A percentile compares a stretch with the other conserved stretches of the same genome.
Conservation (phyloP, 1,284 basidiomycete species). For the Heterobasidion occidentale region DNA sequence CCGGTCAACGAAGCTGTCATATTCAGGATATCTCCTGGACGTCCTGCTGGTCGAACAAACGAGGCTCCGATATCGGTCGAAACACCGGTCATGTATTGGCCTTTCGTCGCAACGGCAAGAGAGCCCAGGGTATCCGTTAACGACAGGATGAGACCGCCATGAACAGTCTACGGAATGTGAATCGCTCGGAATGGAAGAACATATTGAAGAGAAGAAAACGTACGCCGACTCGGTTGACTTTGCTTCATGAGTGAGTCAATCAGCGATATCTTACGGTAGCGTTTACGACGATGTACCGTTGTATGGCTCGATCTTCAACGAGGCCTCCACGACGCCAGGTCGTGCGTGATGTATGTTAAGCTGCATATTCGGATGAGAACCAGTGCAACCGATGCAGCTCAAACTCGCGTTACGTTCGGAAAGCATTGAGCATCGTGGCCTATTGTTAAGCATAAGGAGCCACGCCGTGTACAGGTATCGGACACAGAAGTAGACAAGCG, state of each 20-base stretch:
- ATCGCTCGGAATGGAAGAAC: background rate
- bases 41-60: conserved; percentile 69
- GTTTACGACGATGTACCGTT: conserved; percentile 41
- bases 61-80: conserved; percentile 84
- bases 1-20: conserved; percentile 55
- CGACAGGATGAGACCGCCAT: conserved; percentile 81
- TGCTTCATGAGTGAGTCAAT: conserved; percentile 2
- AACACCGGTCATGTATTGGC: conserved; percentile 82
- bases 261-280: background rate
- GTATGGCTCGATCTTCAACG: conserved; percentile 63
- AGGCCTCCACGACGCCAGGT: conserved; percentile 59
- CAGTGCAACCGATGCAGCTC: background rate
- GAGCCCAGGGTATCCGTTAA: conserved; percentile 84
- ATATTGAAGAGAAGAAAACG: conserved; percentile 12
- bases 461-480: too few relatives aligned
- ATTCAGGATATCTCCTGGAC: conserved; percentile 53
- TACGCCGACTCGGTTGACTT: conserved; percentile 72
- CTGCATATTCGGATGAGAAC: conserved; percentile 24
- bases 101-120: conserved; percentile 74
- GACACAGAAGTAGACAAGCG: background rate
- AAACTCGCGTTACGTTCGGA: conserved; percentile 49
- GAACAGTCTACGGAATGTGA: conserved; percentile 42
- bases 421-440: conserved; percentile 76
- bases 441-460: conserved; percentile 17
- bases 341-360: conserved; percentile 54